Evolutionary conservation across 1,139 yeast species (phyloP), one percentile per base, ranked within the genome.

Genomic region (Candida mesenterica): DNA sequence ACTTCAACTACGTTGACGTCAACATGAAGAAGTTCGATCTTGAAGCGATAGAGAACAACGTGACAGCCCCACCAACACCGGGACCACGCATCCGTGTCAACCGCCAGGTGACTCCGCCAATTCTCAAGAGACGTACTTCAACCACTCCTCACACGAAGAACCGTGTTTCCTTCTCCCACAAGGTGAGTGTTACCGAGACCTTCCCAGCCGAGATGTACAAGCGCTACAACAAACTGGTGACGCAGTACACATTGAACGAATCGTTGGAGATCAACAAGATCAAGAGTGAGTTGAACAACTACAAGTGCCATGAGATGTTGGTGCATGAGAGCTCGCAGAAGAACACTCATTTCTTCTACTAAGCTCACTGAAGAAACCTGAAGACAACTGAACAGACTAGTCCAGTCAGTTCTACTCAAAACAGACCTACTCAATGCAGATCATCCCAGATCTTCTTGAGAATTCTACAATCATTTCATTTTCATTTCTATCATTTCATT

Each of bases 281-380:
- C 43, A 68, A 77, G 47, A 62, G 61, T 28, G 81, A 76, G 50
- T 57, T 77, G 51, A 76, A 77, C 46, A 52, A 59, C 14, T 75
- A 60, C 55, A 77, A 77, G 52, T 68, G 75, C 49, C 62, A 69
- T 38, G 79, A 72, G 45, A 77, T 77, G 82, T 60, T 65, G 46
- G 78, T 77, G 20, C 79, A 77, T 50, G 79, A 73, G 42, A 53
- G 57, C 34, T 71, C 79, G 10, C 75, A 67, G 46, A 57, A 62
- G 34, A 67, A 70, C 50, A 77, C 82, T 8, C 82, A 77, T 48
- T 75, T 71, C 51, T 75, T 72, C 45, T 67, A 69, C 48, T 70
- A 56, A 36, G n/a, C n/a, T n/a, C n/a, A n/a, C n/a, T n/a, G n/a
- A n/a, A n/a, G n/a, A n/a, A n/a, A n/a, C n/a, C n/a, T n/a, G n/a